Conservation (phyloP, 129 eudicot species). For the Smallanthus sonchifolius region DNA sequence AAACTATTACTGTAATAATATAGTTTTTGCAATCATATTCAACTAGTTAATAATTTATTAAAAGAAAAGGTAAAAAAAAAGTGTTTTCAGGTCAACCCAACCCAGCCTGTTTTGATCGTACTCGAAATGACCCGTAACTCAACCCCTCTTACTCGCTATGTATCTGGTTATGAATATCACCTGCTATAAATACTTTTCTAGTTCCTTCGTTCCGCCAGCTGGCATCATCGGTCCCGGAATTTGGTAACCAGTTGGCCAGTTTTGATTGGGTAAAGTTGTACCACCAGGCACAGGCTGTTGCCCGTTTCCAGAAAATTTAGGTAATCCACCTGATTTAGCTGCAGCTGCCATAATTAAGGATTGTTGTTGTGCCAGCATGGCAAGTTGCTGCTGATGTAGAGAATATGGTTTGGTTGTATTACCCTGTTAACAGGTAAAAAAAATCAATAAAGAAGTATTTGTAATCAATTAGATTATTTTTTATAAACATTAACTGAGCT, state of each 20-base stretch:
- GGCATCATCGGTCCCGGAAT: slow-evolving; percentile 69
- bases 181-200: slow-evolving; percentile 61
- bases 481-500: slow-evolving; percentile 37
- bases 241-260: slow-evolving; percentile 76
- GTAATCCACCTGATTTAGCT: slow-evolving; percentile 58
- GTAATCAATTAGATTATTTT: neutral
- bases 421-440: slow-evolving; percentile 44
- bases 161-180: slow-evolving; percentile 29
- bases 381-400: slow-evolving; percentile 52
- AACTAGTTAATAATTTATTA: neutral
- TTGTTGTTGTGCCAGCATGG: slow-evolving; percentile 73
- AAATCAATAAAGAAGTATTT: neutral
- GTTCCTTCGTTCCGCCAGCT: slow-evolving; percentile 45
- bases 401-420: slow-evolving; percentile 48
- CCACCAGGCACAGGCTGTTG: slow-evolving; percentile 60
- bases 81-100: neutral
- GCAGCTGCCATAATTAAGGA: slow-evolving; percentile 79
- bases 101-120: no score
- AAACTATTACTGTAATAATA: neutral
- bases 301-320: slow-evolving; percentile 45
- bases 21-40: neutral
- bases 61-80: neutral
- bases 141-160: neutral
- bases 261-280: slow-evolving; percentile 45
- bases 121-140: no score